Percentiles rank a stretch among this genome's conserved stretches.
Conservation (phyloP, 345 rosid species). For the Erysimum cheiranthoides region DNA sequence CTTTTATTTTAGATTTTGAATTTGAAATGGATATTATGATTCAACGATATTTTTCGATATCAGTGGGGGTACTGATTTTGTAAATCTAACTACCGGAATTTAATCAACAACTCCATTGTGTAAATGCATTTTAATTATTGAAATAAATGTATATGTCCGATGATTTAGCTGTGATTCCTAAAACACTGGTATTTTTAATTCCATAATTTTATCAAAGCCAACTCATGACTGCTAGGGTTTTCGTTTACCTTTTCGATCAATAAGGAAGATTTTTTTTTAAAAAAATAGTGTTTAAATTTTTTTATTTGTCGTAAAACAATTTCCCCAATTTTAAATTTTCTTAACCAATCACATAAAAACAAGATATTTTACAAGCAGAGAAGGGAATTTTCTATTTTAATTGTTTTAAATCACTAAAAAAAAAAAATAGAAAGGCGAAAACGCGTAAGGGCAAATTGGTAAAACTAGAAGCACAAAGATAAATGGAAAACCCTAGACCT, state of each 20-base stretch:
- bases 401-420: not conserved
- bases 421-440: not conserved
- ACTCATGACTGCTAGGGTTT: conserved; percentile 21
- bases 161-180: not conserved
- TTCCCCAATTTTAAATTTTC: not conserved
- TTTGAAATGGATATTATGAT: not conserved
- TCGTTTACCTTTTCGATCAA: not conserved
- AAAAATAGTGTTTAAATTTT: not conserved
- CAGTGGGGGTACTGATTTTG: not conserved
- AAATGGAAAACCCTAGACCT: conserved; percentile 32
- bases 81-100: conserved; percentile 5
- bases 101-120: conserved; percentile 4
- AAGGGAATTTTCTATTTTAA: not conserved
- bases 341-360: not conserved
- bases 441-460: conserved; percentile 32
- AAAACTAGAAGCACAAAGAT: not conserved
- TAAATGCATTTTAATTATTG: conserved; percentile 12
- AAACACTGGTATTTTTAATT: not conserved
- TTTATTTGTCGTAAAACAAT: no score
- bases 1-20: not conserved
- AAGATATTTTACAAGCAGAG: not conserved
- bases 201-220: not conserved
- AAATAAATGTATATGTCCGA: not conserved
- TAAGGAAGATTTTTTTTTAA: not conserved
- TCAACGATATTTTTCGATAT: not conserved